phyloP scores from a whole-genome alignment of 495 filamentous ascomycete genomes.

The Aspergillus mulundensis region DNA sequence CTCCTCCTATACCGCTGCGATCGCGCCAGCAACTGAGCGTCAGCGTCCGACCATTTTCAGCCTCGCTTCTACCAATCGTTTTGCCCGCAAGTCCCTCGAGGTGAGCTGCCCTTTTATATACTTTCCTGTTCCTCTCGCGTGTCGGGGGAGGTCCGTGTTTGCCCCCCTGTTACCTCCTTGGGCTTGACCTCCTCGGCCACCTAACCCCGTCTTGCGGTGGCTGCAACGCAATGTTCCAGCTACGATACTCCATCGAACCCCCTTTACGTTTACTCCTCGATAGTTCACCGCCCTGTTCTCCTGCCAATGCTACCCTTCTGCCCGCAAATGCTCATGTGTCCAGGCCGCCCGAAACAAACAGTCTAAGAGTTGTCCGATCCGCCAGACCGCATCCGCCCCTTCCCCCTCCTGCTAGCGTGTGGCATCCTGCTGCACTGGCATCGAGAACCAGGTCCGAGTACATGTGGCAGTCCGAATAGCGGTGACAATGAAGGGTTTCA shows the following conservation, averaged over 20 bases:
- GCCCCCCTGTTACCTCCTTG: conserved; percentile 9
- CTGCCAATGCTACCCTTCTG: conserved; percentile 8
- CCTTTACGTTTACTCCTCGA: not conserved
- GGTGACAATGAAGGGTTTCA: conserved; percentile 90
- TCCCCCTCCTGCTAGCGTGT: conserved; percentile 38
- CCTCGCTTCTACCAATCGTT: conserved; percentile 11
- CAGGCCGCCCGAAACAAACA: conserved; percentile 35
- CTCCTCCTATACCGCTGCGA: conserved; percentile 27
- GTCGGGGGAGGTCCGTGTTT: conserved; percentile 12
- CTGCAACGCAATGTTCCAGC: not conserved
- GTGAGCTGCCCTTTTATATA: conserved; percentile 17
- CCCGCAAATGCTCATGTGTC: conserved; percentile 29
- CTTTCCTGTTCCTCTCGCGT: conserved; percentile 17
- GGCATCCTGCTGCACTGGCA: conserved; percentile 39
- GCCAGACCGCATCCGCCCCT: conserved; percentile 6
- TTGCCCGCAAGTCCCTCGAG: conserved; percentile 9
- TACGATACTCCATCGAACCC: not conserved
- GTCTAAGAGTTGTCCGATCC: conserved; percentile 16
- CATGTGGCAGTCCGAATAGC: conserved; percentile 35
- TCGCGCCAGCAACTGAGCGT: conserved; percentile 19
- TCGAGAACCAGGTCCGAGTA: conserved; percentile 30
- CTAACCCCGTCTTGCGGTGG: conserved; percentile 5
- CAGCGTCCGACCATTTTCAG: conserved; percentile 12
- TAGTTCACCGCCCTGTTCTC: not conserved
- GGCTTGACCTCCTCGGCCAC: conserved; percentile 3